These are phyloP conservation scores for Aureobasidium leucospermi DNA, from an alignment of 2,329 filamentous ascomycete species.

Conservation along the genomic window DNA sequence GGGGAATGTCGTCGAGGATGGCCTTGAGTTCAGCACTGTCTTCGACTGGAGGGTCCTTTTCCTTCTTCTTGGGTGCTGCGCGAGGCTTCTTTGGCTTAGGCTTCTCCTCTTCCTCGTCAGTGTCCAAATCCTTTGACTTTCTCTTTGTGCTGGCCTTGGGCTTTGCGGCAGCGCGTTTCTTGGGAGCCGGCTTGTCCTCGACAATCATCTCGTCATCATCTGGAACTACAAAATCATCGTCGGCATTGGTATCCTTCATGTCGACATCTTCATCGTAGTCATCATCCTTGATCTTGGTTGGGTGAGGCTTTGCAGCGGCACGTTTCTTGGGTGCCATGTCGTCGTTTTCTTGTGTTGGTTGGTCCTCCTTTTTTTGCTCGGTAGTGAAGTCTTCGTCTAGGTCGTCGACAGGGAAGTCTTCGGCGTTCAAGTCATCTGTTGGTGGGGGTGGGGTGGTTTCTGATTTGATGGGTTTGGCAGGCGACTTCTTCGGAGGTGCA, in stretches of 20 bases:
- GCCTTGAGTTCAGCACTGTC: slow-evolving; percentile 70
- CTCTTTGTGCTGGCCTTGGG: slow-evolving; percentile 41
- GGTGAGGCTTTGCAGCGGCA: slow-evolving; percentile 1
- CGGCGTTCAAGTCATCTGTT: slow-evolving; percentile 25
- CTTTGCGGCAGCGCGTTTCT: slow-evolving; percentile 25
- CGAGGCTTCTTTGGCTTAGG: slow-evolving; percentile 29
- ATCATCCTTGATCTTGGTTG: slow-evolving; percentile 52
- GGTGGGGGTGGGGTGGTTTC: slow-evolving; percentile 25
- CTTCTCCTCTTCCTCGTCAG: slow-evolving; percentile 44
- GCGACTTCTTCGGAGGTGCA: slow-evolving; percentile 17
- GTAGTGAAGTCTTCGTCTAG: slow-evolving; percentile 59
- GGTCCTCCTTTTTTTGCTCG: slow-evolving; percentile 58
- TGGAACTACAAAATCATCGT: slow-evolving; percentile 39
- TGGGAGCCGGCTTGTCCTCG: slow-evolving; percentile 26
- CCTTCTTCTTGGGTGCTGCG: slow-evolving; percentile 37
- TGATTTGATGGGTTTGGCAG: slow-evolving; percentile 25
- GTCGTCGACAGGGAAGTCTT: slow-evolving; percentile 31
- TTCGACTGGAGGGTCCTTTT: slow-evolving; percentile 58
- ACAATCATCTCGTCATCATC: slow-evolving; percentile 33
- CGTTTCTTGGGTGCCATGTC: slow-evolving; percentile 30
- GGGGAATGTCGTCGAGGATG: slow-evolving; percentile 83
- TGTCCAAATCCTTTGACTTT: slow-evolving; percentile 51
- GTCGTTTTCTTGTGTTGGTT: slow-evolving; percentile 34
- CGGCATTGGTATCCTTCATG: slow-evolving; percentile 36
- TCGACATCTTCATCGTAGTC: slow-evolving; percentile 53